Percentiles rank a stretch among this genome's conserved stretches.
Conservation (phyloP, 495 filamentous ascomycete species). For the Pseudevernia furfuracea region DNA sequence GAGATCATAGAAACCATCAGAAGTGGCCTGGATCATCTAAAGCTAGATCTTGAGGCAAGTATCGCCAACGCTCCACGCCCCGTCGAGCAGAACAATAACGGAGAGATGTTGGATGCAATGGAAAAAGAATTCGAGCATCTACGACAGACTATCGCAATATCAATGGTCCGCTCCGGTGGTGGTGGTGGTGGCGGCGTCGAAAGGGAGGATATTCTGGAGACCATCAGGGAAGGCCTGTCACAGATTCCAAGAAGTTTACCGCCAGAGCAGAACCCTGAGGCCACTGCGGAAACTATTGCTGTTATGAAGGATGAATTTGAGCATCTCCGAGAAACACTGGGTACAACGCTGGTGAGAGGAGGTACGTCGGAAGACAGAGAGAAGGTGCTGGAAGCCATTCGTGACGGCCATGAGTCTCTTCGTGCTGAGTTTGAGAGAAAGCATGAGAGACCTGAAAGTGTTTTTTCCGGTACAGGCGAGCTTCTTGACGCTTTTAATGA, state of each 20-base stretch:
- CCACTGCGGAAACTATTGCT: conserved; percentile 40
- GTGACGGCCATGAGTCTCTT: conserved; percentile 60
- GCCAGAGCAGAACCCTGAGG: conserved; percentile 19
- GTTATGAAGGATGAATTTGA: conserved; percentile 64
- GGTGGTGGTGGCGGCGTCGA: conserved; percentile 28
- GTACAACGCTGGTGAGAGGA: conserved; percentile 56
- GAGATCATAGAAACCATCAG: conserved; percentile 71
- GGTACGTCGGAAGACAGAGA: conserved; percentile 48
- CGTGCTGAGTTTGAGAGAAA: conserved; percentile 55
- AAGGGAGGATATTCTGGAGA: conserved; percentile 53
- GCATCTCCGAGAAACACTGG: conserved; percentile 63
- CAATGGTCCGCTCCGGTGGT: conserved; percentile 44
- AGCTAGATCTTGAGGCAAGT: conserved; percentile 61
- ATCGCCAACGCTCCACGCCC: conserved; percentile 41
- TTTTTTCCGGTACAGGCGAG: conserved; percentile 57
- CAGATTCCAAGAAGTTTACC: conserved; percentile 17
- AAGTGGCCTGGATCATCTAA: conserved; percentile 62
- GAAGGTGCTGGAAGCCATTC: conserved; percentile 54
- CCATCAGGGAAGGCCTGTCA: conserved; percentile 52
- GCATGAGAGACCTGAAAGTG: conserved; percentile 48
- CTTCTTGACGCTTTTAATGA: conserved; percentile 78
- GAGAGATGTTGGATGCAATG: conserved; percentile 59
- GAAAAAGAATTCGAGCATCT: conserved; percentile 65
- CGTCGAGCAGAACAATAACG: conserved; percentile 38
- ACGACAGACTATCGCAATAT: conserved; percentile 52